These are phyloP conservation scores for Termitomyces sp. DNA, from an alignment of 768 basidiomycete genomes.

Conservation along the genomic window DNA sequence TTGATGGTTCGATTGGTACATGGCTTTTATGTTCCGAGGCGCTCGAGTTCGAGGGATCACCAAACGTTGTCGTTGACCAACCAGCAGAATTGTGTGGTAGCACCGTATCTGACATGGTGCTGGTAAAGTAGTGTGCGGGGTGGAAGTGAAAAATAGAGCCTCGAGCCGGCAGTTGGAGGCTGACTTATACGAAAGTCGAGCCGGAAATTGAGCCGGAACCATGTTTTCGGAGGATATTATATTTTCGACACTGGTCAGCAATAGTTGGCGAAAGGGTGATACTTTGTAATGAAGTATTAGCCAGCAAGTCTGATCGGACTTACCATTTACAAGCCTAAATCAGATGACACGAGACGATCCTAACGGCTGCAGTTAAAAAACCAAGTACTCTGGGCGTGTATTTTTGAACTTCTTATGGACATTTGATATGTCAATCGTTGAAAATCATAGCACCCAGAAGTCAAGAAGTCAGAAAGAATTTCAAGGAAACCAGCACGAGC, in stretches of 20 bases:
- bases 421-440: neutral
- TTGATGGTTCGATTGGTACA: neutral
- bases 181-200: conserved; percentile 1
- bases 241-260: neutral
- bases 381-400: no score
- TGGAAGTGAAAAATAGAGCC: neutral
- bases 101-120: conserved; percentile 4
- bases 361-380: neutral
- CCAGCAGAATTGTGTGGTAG: conserved; percentile 1
- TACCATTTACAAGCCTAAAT: neutral
- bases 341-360: neutral
- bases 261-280: neutral
- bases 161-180: neutral
- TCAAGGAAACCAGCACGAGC: neutral
- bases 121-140: neutral
- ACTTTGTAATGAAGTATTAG: neutral
- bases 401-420: neutral
- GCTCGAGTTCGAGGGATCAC: neutral
- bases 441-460: neutral
- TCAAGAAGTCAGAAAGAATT: neutral
- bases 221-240: neutral
- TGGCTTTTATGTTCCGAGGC: neutral
- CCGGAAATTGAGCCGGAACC: neutral
- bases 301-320: neutral
- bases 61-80: conserved; percentile 11